Conservation (phyloP, 441 rosid species). For the Arabidopsis hybrid region DNA sequence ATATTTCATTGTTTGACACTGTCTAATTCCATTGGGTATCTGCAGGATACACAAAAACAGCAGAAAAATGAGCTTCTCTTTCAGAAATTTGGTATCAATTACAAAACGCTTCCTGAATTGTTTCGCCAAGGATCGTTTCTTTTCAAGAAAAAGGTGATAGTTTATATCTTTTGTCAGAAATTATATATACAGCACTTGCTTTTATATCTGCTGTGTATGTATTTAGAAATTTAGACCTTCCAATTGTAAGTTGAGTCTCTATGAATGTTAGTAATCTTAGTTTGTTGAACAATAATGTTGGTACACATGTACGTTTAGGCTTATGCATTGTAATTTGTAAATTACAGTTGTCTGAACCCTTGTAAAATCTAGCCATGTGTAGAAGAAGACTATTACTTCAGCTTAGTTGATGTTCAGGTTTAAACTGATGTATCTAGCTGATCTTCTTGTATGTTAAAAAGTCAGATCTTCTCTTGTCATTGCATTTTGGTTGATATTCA, state of each 20-base stretch:
- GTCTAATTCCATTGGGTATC: conserved; percentile 26
- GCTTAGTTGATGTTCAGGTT: conserved; percentile 20
- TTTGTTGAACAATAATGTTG: conserved; percentile 19
- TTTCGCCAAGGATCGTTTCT: conserved; percentile 91
- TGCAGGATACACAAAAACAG: conserved; percentile 80
- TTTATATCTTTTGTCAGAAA: conserved; percentile 4
- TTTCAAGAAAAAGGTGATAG: conserved; percentile 69
- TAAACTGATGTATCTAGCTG: conserved; percentile 11
- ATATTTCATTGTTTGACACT: conserved; percentile 25
- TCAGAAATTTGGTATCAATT: conserved; percentile 80
- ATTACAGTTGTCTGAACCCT: conserved; percentile 6
- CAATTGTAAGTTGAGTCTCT: conserved; percentile 9
- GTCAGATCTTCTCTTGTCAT: conserved; percentile 2
- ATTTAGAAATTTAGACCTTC: conserved; percentile 4
- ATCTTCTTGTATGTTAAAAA: conserved; percentile 12
- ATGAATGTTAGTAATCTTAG: conserved; percentile 18
- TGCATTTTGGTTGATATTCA: conserved; percentile 25
- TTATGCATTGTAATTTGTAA: neutral
- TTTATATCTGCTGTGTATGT: conserved; percentile 3
- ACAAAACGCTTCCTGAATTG: conserved; percentile 68
- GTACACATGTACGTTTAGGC: conserved; percentile 19
- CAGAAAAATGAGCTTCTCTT: conserved; percentile 87
- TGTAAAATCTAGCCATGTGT: conserved; percentile 13
- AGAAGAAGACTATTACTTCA: conserved; percentile 16
- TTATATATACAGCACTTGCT: neutral